Conservation (phyloP, 805 yeast species). For the Candida dajiaensis region DNA sequence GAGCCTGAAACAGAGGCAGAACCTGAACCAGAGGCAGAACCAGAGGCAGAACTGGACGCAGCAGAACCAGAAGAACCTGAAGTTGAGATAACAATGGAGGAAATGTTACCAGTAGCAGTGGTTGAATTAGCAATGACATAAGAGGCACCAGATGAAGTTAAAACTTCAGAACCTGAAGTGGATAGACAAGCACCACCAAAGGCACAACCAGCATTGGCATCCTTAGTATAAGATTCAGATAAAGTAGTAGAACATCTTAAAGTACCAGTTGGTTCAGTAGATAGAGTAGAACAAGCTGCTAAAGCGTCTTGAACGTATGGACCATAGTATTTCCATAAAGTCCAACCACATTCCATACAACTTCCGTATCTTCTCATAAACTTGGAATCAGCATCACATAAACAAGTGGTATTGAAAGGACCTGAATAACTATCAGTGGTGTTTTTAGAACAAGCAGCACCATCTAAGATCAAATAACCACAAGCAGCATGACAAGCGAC, state of each 20-base stretch:
- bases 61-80: constrained; percentile 5
- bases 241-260: constrained; percentile 19
- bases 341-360: constrained; percentile 35
- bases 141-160: constrained; percentile 1
- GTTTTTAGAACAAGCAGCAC: constrained; percentile 26
- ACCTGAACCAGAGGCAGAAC: constrained; percentile 9
- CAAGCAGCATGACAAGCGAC: constrained; percentile 29
- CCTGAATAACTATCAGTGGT: constrained; percentile 19
- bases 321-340: constrained; percentile 30
- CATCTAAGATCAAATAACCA: constrained; percentile 29
- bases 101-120: constrained; percentile 8
- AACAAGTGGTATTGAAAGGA: constrained; percentile 21
- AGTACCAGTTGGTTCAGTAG: constrained; percentile 25
- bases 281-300: constrained; percentile 21
- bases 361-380: constrained; percentile 19
- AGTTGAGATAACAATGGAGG: constrained; percentile 3
- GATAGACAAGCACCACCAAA: constrained; percentile 10
- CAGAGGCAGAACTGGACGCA: not conserved
- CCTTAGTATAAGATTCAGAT: constrained; percentile 13
- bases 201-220: constrained; percentile 14
- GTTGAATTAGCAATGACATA: not conserved
- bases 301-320: constrained; percentile 24
- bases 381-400: constrained; percentile 17
- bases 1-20: constrained; percentile 3
- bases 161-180: constrained; percentile 5